phyloP scores from a whole-genome alignment of 2,329 filamentous ascomycete genomes.

The Cytospora piceae region DNA sequence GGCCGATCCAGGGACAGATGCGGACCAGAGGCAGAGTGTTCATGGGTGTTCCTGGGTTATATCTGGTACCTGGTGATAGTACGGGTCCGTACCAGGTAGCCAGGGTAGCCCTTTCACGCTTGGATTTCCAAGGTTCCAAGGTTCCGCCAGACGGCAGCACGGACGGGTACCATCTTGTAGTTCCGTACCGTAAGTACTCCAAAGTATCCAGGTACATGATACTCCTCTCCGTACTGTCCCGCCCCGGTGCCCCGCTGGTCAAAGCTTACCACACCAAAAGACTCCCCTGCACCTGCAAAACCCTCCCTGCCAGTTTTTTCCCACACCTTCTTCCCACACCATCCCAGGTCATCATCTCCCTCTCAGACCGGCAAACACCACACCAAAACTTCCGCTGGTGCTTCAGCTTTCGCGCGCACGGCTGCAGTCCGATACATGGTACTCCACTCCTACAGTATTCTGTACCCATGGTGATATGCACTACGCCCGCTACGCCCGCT shows the following conservation, averaged over 20 bases:
- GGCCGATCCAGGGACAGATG: conserved; percentile 1
- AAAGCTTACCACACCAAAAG: background rate
- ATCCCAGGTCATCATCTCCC: background rate
- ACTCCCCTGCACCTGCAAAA: no score
- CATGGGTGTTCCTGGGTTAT: background rate
- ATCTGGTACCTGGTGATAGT: background rate
- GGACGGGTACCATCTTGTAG: background rate
- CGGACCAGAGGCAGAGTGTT: background rate
- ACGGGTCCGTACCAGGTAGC: background rate
- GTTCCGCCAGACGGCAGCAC: background rate
- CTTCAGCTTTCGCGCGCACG: conserved; percentile 1
- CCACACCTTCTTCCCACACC: no score
- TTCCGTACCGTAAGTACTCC: background rate
- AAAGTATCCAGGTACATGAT: background rate
- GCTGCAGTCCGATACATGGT: conserved; percentile 2
- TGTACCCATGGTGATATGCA: background rate
- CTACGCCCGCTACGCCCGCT: background rate
- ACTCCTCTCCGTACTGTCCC: background rate
- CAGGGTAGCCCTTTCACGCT: background rate
- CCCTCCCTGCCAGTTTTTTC: background rate
- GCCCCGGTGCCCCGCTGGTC: background rate
- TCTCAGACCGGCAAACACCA: background rate
- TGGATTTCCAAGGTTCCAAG: no score
- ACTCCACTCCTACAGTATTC: conserved; percentile 9
- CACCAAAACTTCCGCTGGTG: background rate